These are phyloP conservation scores for Calonectria hawksworthii DNA, from an alignment of 2,329 filamentous ascomycete species.

Conservation along the genomic window DNA sequence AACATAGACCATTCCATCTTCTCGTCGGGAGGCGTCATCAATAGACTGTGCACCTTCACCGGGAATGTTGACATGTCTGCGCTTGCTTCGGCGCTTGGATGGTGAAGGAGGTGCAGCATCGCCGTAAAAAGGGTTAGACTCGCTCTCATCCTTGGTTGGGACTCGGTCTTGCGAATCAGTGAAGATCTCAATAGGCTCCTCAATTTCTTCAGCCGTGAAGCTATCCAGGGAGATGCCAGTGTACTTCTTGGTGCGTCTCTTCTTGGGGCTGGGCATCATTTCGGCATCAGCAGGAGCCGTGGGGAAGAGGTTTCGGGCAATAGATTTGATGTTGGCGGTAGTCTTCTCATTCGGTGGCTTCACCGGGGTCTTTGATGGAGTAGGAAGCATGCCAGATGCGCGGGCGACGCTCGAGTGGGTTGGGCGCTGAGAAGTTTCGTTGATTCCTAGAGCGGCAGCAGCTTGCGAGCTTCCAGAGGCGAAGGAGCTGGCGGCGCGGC, in stretches of 20 bases:
- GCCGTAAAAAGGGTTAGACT: conserved; percentile 81
- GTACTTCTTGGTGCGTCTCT: conserved; percentile 70
- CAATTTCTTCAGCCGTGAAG: conserved; percentile 69
- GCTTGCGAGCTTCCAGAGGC: conserved; percentile 60
- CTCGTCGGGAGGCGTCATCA: conserved; percentile 73
- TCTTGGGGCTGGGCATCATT: conserved; percentile 70
- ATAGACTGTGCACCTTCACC: conserved; percentile 72
- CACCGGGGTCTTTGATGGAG: conserved; percentile 82
- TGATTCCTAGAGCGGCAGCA: conserved; percentile 57
- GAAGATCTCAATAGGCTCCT: conserved; percentile 77
- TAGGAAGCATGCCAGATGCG: conserved; percentile 75
- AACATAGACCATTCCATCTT: conserved; percentile 81
- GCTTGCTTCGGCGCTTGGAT: conserved; percentile 66
- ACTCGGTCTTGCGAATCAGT: conserved; percentile 85
- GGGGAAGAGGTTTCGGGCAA: conserved; percentile 75
- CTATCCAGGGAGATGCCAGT: conserved; percentile 68
- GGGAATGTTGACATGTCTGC: conserved; percentile 66
- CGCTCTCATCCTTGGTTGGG: conserved; percentile 74
- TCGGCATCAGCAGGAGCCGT: conserved; percentile 71
- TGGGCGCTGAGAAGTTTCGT: conserved; percentile 47
- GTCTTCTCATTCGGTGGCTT: conserved; percentile 70
- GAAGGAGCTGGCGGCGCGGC: conserved; percentile 61
- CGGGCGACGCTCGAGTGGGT: conserved; percentile 48
- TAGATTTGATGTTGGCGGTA: conserved; percentile 63
- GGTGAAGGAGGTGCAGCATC: conserved; percentile 57